These are phyloP conservation scores for Malassezia nana DNA, from an alignment of 1,284 basidiomycete genomes.

Conservation along the genomic window DNA sequence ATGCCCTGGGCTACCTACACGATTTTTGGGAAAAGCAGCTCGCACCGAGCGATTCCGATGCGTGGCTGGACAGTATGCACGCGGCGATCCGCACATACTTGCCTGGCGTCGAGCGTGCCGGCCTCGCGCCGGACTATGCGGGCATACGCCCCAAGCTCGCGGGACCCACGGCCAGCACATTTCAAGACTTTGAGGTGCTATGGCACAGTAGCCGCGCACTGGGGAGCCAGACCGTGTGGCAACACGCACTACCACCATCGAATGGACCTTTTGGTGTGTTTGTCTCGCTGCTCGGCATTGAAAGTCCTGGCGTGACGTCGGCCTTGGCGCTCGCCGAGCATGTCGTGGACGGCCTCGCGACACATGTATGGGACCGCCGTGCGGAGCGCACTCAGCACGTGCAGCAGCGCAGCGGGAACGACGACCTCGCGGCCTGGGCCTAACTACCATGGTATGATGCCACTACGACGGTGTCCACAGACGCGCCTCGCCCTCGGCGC, in stretches of 20 bases:
- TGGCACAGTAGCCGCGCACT: conserved; percentile 33
- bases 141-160: conserved; percentile 84
- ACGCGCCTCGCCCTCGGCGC: conserved; percentile 77
- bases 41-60: conserved; percentile 20
- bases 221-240: conserved; percentile 31
- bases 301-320: conserved; percentile 54
- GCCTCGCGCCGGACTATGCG: conserved; percentile 74
- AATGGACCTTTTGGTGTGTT: conserved; percentile 23
- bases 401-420: too few relatives aligned
- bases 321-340: conserved; percentile 52
- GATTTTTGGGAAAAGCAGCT: conserved; percentile 34
- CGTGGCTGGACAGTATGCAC: conserved; percentile 35
- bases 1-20: conserved; percentile 11
- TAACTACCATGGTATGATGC: too few relatives aligned
- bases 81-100: conserved; percentile 55
- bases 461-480: conserved; percentile 59
- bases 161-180: conserved; percentile 59
- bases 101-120: conserved; percentile 59
- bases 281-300: conserved; percentile 54
- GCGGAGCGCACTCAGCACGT: too few relatives aligned
- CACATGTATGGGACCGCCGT: conserved; percentile 50
- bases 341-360: conserved; percentile 50
- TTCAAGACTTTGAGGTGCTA: conserved; percentile 66
- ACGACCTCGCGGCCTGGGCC: conserved; percentile 11
- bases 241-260: conserved; percentile 18